Base-by-base conservation (phyloP, 179 eudicot genomes). In the Beta macrorhiza region DNA sequence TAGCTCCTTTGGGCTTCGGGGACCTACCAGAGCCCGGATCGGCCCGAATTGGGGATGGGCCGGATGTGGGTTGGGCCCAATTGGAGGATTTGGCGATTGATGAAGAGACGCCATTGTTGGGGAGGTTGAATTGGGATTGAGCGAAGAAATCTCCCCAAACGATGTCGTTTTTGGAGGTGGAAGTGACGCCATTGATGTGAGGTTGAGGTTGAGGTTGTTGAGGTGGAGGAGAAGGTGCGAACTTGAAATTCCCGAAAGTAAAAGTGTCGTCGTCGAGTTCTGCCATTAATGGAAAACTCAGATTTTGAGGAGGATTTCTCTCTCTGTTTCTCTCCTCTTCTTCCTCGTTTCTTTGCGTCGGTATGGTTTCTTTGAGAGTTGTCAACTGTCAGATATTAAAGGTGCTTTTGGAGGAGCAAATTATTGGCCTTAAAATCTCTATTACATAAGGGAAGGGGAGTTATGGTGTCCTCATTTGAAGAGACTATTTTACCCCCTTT, bases 61-160 rank as follows among this genome's bases (percentile, higher is more conserved):
- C 77, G 17, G 79, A 5, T 15, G 16, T 49, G 76, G 75, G 67
- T 20, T 47, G 68, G 51, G 68, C 77, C 32, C 72, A 76, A 58
- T 59, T 81, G 62, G 86, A 56, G 59, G 55, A 83, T 61, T 65
- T 56, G 71, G 78, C 58, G 64, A 81, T 1, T 47, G 51, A 47
- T 47, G 51, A 7, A 7, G 51, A 69, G 82, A 83, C 52, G 4
- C 81, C 85, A 80, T 55, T 78, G 71, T 79, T 67, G 58, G 56
- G 69, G 59, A 67, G 44, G 15, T 64, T 74, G 69, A 80, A 85
- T 81, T 83, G 85, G 61, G 73, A 32, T n/a, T 84, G 86, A 32
- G 83, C n/a, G 63, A 82, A 85, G 77, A 91, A 90, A 85, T 93
- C 92, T 19, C 89, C 89, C 95, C 93, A 93, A n/a, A 86, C 25